Percentiles rank a stretch among this genome's conserved stretches.
phyloP scores from a whole-genome alignment of 495 filamentous ascomycete genomes.

The Penicillium mononematosum region DNA sequence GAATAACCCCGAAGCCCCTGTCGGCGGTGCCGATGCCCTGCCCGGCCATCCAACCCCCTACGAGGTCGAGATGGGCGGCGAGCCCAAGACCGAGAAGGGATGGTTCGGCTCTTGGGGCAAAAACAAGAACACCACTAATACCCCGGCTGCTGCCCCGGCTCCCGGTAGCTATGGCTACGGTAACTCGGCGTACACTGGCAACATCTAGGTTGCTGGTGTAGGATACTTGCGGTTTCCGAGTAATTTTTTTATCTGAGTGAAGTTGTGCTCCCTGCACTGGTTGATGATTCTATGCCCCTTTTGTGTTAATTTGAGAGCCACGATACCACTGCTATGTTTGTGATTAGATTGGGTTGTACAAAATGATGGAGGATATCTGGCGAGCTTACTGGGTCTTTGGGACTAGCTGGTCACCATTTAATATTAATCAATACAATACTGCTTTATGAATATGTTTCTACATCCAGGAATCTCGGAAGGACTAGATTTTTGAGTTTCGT shows the following conservation, averaged over 20 bases:
- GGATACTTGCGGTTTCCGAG: not conserved
- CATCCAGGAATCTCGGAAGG: not conserved
- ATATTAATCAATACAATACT: constrained; percentile 7
- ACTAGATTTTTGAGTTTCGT: not conserved
- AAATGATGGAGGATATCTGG: constrained; percentile 17
- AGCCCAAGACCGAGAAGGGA: constrained; percentile 27
- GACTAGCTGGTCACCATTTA: constrained; percentile 4
- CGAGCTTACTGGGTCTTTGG: constrained; percentile 6
- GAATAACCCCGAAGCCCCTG: constrained; percentile 34
- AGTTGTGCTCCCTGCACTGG: not conserved
- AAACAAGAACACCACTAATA: constrained; percentile 28
- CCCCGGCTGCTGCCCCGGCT: constrained; percentile 13
- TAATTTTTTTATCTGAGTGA: not conserved
- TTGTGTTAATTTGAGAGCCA: constrained; percentile 14
- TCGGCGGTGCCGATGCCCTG: constrained; percentile 31
- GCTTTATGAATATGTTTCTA: not conserved
- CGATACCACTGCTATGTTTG: constrained; percentile 29
- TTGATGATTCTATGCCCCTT: constrained; percentile 30
- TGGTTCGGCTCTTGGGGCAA: constrained; percentile 25
- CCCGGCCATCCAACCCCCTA: constrained; percentile 37
- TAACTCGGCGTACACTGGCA: constrained; percentile 42
- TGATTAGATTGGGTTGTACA: constrained; percentile 20
- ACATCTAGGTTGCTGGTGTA: constrained; percentile 25
- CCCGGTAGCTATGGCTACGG: constrained; percentile 36
- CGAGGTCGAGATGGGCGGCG: constrained; percentile 37